Percentiles rank a stretch among this genome's conserved stretches.
Evolutionary conservation across 106 monocot genomes (phyloP).

Genomic region (Apostasia ramifera): DNA sequence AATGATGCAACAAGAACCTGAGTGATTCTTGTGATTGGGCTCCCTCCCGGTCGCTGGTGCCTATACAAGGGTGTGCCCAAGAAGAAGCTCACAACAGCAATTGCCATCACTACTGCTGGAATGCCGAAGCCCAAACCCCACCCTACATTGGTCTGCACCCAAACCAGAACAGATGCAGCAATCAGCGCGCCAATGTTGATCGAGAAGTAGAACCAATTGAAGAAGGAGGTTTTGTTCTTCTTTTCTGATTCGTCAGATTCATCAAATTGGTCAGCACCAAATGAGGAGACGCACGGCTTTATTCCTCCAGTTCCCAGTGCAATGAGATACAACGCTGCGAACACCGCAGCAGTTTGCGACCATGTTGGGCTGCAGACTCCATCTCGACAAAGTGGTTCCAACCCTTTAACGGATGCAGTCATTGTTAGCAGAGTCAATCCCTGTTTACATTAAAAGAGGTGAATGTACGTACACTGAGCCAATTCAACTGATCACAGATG

Average conservation of each 20-base stretch:
- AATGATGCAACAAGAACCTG: conserved; percentile 41
- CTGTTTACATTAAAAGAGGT: neutral
- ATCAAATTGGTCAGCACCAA: conserved; percentile 60
- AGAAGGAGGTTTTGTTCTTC: conserved; percentile 57
- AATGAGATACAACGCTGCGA: conserved; percentile 41
- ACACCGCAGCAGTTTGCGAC: conserved; percentile 19
- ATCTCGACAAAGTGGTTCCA: conserved; percentile 29
- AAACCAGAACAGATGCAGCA: conserved; percentile 47
- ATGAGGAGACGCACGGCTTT: conserved; percentile 59
- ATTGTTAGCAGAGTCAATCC: conserved; percentile 36
- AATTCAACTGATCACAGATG: no score
- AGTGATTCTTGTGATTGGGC: conserved; percentile 34
- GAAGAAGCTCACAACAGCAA: conserved; percentile 50
- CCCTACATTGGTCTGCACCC: conserved; percentile 45
- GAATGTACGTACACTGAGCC: no score
- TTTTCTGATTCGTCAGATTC: conserved; percentile 39
- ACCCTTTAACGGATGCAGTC: conserved; percentile 29
- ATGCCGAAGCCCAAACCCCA: conserved; percentile 58
- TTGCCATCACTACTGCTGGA: conserved; percentile 32
- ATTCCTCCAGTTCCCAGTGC: conserved; percentile 57
- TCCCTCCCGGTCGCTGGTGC: conserved; percentile 48
- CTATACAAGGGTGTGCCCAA: conserved; percentile 32
- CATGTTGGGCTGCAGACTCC: conserved; percentile 17
- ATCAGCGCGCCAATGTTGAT: conserved; percentile 49
- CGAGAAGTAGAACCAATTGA: conserved; percentile 61